Base-by-base conservation (phyloP, 306 rosid genomes). In the Nissolia schottii region DNA sequence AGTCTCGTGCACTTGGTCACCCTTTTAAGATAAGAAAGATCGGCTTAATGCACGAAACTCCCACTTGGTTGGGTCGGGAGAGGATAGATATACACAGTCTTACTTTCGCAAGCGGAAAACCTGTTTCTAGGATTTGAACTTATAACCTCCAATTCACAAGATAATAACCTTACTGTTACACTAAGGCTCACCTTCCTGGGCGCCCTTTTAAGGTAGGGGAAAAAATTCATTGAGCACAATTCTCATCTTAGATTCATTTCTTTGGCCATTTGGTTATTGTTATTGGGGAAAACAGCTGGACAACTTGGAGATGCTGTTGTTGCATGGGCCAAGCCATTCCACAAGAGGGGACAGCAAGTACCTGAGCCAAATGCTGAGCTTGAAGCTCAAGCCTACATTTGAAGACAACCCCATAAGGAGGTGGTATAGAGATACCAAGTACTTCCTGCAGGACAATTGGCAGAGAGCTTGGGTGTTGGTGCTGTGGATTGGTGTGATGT, bases 401-500 rank as follows among this genome's bases (percentile, higher is more conserved):
- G 91, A 82, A 41, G 27, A 28, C 10, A 83, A 76, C 32, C 79
- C 79, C 12, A 11, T 86, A 10, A 78, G 55, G 56, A 61, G 85
- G 66, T 78, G 87, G 75, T 73, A 18, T 28, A 63, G 24, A 40
- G 27, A 64, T 7, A 34, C 64, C 77, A 65, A 5, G 31, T 88
- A 86, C 80, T 88, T 88, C 76, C 56, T 88, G 31, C 40, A 80
- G 76, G 94, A 86, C 57, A 84, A 88, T 50, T 86, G 94, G 94
- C 71, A 79, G 70, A 84, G 94, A 70, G 61, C 79, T 73, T 86
- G 87, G 87, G 83, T 86, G 22, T 9, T 86, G 77, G 35, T 68
- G 7, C 75, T 86, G 23, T 86, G 94, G 94, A 34, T 86, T 66
- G 71, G 69, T 29, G 80, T 74, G 64, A 77, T 82, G 85, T 63